Conservation (phyloP, 164 flowering plant species). For the Vitis cinerea region DNA sequence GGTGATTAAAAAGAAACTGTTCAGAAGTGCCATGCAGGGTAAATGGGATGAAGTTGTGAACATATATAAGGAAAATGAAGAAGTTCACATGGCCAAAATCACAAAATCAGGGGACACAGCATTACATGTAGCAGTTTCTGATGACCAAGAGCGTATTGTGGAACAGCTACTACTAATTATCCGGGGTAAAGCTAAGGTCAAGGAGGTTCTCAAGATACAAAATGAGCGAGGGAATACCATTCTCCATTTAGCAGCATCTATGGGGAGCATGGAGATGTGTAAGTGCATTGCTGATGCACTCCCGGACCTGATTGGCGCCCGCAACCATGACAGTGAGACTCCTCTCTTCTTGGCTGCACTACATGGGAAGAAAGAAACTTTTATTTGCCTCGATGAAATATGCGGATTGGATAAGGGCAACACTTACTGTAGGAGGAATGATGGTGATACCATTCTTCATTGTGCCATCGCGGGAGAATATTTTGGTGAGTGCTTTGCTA, state of each 20-base stretch:
- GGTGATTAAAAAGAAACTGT: neutral
- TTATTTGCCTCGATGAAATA: slow-evolving; percentile 18
- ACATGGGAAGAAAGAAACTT: slow-evolving; percentile 27
- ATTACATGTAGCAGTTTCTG: slow-evolving; percentile 32
- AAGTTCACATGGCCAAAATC: slow-evolving; percentile 15
- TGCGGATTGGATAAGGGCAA: neutral
- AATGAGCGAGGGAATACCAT: slow-evolving; percentile 28
- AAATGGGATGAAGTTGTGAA: slow-evolving; percentile 24
- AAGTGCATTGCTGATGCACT: slow-evolving; percentile 5
- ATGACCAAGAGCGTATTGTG: slow-evolving; percentile 14
- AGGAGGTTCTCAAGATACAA: neutral
- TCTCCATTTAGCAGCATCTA: slow-evolving; percentile 35
- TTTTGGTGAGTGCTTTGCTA: slow-evolving; percentile 17
- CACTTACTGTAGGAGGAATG: slow-evolving; percentile 7
- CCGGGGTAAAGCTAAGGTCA: neutral
- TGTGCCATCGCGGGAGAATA: slow-evolving; percentile 32
- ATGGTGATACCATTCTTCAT: slow-evolving; percentile 39
- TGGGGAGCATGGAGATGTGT: slow-evolving; percentile 30
- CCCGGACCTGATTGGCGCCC: neutral
- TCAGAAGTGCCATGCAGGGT: slow-evolving; percentile 18
- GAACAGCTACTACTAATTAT: slow-evolving; percentile 4
- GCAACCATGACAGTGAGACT: slow-evolving; percentile 25
- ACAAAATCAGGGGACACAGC: slow-evolving; percentile 31
- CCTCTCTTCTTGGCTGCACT: slow-evolving; percentile 35
- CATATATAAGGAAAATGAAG: neutral